phyloP scores from a whole-genome alignment of 805 yeast species.

The Nakazawaea wickerhamii region DNA sequence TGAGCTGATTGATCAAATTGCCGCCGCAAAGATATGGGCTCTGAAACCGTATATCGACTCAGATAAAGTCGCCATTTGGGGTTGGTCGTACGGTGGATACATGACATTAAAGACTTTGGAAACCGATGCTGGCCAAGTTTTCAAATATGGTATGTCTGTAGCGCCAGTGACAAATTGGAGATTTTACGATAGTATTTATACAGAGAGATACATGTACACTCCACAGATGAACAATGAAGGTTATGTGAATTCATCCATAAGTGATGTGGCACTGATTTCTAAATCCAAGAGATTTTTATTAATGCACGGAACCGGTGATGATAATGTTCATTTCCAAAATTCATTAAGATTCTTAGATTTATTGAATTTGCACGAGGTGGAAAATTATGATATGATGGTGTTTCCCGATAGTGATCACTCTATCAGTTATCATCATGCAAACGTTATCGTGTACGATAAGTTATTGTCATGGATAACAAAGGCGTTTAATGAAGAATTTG shows the following conservation, averaged over 20 bases:
- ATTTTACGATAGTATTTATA: slow-evolving; percentile 86
- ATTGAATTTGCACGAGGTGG: slow-evolving; percentile 66
- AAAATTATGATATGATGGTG: slow-evolving; percentile 73
- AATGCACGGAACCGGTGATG: slow-evolving; percentile 98
- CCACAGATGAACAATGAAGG: slow-evolving; percentile 67
- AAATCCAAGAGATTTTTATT: slow-evolving; percentile 63
- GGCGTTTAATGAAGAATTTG: slow-evolving; percentile 52
- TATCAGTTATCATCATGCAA: slow-evolving; percentile 68
- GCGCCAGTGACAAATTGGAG: slow-evolving; percentile 98
- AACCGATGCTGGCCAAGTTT: slow-evolving; percentile 65
- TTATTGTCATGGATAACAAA: slow-evolving; percentile 56
- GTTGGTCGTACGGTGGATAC: slow-evolving; percentile 98
- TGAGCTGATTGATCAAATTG: slow-evolving; percentile 83
- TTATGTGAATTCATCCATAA: slow-evolving; percentile 53
- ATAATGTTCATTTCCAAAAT: slow-evolving; percentile 94
- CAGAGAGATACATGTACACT: slow-evolving; percentile 89
- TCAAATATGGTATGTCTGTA: slow-evolving; percentile 88
- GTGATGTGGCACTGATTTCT: slow-evolving; percentile 50
- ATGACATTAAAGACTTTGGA: slow-evolving; percentile 88
- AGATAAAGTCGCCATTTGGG: slow-evolving; percentile 80
- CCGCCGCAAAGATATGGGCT: slow-evolving; percentile 74
- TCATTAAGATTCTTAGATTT: slow-evolving; percentile 72
- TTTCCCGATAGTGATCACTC: slow-evolving; percentile 82
- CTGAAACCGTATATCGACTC: slow-evolving; percentile 58
- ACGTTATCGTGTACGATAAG: slow-evolving; percentile 62